phyloP scores from a whole-genome alignment of 75 land plant species.

The Picea sitchensis region DNA sequence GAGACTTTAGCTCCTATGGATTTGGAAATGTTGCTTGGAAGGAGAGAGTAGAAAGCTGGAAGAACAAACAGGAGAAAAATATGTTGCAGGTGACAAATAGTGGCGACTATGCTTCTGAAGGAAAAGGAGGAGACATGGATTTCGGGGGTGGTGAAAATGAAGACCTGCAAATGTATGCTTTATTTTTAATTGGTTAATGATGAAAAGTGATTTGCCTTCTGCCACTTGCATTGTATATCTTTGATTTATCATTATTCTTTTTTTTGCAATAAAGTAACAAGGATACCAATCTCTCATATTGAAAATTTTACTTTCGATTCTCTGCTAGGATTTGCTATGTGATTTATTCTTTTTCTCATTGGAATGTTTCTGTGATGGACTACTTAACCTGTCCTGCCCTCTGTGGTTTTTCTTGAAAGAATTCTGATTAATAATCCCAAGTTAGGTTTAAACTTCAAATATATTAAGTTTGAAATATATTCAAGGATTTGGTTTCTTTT shows the following conservation, averaged over 20 bases:
- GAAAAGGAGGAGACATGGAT: constrained; percentile 59
- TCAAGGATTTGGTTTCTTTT: no score
- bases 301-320: neutral
- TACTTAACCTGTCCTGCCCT: neutral
- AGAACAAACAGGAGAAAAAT: constrained; percentile 27
- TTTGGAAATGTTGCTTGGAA: constrained; percentile 40
- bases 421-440: no score
- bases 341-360: neutral
- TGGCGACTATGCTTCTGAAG: constrained; percentile 43
- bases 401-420: no score
- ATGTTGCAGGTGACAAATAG: constrained; percentile 39
- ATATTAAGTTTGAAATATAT: no score
- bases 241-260: neutral
- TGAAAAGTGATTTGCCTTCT: neutral
- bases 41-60: constrained; percentile 40
- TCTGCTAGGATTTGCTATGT: neutral
- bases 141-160: constrained; percentile 58
- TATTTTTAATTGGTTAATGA: neutral
- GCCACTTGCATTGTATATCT: neutral
- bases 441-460: no score
- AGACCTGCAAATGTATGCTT: constrained; percentile 62
- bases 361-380: neutral
- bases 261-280: neutral
- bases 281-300: neutral
- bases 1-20: constrained; percentile 20